phyloP scores from a whole-genome alignment of 139 green algal genomes.

The Coelastrella sp. region DNA sequence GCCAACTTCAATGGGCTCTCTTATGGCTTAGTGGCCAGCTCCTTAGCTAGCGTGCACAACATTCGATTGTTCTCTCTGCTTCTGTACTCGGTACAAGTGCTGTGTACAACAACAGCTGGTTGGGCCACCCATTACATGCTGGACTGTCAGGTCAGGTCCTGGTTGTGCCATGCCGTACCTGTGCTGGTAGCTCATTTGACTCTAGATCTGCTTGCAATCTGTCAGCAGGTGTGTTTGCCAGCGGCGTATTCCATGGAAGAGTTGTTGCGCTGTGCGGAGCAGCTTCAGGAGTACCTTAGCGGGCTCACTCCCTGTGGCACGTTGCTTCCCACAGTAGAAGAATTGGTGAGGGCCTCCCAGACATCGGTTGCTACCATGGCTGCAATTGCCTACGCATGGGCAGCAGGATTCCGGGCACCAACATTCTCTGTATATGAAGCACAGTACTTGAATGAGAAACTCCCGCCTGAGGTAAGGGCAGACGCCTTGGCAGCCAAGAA shows the following conservation, averaged over 20 bases:
- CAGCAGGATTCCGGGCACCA: neutral
- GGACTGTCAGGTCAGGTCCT: neutral
- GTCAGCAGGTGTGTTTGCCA: neutral
- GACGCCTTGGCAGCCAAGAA: neutral
- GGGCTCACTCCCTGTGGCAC: neutral
- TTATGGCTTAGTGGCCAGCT: no score
- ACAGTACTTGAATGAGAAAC: neutral
- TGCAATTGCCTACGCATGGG: neutral
- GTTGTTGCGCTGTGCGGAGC: neutral
- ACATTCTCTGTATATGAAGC: neutral
- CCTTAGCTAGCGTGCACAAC: neutral
- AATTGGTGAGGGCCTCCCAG: neutral
- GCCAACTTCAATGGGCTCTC: no score
- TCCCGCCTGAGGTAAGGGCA: neutral
- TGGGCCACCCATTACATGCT: neutral
- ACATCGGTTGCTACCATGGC: neutral
- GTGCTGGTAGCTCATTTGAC: neutral
- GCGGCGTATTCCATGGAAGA: neutral
- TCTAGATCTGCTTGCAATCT: neutral
- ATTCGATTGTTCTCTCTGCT: neutral
- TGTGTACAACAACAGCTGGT: neutral
- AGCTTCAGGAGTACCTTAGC: neutral
- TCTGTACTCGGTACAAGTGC: neutral
- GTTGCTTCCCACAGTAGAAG: neutral
- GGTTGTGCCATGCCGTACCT: neutral